These are phyloP conservation scores for Backusella psychrophila DNA, from an alignment of 192 early-diverging fungal genomes.

Conservation along the genomic window DNA sequence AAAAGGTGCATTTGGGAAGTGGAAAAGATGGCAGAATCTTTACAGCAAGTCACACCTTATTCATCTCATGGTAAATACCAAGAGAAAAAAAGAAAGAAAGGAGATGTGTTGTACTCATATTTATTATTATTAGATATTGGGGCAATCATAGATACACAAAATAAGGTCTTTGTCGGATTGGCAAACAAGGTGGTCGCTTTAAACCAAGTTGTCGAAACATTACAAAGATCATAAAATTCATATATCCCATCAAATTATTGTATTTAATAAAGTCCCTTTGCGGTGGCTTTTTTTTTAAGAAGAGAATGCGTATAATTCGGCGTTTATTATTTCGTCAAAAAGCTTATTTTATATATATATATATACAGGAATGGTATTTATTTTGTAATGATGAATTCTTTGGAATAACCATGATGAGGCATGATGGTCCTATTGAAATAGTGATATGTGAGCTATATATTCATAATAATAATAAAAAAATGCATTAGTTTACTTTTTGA, in stretches of 20 bases:
- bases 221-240: neutral
- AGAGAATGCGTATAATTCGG: neutral
- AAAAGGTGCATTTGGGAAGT: conserved; percentile 32
- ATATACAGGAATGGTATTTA: neutral
- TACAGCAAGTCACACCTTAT: conserved; percentile 6
- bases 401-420: conserved; percentile 23
- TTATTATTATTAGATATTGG: conserved; percentile 18
- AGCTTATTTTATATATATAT: neutral
- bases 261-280: no score
- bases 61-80: conserved; percentile 16
- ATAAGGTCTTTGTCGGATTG: conserved; percentile 25
- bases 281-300: neutral
- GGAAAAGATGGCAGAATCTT: conserved; percentile 21
- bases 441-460: no score
- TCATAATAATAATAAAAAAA: neutral
- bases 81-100: neutral
- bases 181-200: conserved; percentile 15
- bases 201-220: conserved; percentile 11
- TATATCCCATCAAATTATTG: no score
- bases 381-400: conserved; percentile 4
- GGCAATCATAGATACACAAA: conserved; percentile 22
- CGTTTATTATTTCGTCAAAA: neutral
- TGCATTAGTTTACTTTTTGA: conserved; percentile 11
- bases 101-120: neutral
- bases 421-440: neutral